phyloP scores from a whole-genome alignment of 176 grass and related monocot species.

The Paspalum notatum region DNA sequence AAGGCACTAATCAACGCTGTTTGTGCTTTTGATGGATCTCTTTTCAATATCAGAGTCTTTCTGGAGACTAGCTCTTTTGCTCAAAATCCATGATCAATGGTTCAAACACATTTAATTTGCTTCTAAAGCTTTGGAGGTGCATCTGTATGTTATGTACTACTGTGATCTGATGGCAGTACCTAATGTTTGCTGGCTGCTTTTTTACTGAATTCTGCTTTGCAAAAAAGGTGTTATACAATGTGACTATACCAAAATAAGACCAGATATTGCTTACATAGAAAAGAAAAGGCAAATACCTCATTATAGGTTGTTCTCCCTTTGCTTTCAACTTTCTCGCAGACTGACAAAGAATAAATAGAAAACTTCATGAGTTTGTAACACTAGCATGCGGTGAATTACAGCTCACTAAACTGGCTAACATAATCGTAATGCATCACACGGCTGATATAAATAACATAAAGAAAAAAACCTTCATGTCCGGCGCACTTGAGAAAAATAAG shows the following conservation, averaged over 20 bases:
- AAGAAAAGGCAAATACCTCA: constrained; percentile 64
- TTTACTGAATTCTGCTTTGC: background rate
- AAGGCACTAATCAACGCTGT: constrained; percentile 1
- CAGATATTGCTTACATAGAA: constrained; percentile 8
- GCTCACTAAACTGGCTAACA: background rate
- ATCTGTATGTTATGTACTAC: constrained; percentile 21
- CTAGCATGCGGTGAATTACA: constrained; percentile 12
- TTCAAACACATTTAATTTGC: background rate
- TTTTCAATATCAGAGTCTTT: background rate
- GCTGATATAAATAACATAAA: constrained; percentile 8
- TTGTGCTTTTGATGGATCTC: background rate
- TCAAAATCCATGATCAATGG: background rate
- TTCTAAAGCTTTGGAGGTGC: background rate
- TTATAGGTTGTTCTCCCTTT: constrained; percentile 99
- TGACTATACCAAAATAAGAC: constrained; percentile 17
- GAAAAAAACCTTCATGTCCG: background rate
- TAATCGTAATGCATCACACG: background rate
- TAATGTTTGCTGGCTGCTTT: background rate
- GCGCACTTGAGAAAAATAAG: background rate
- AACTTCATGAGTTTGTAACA: constrained; percentile 11
- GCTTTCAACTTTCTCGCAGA: constrained; percentile 99
- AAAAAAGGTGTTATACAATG: constrained; percentile 13
- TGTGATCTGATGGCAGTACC: background rate
- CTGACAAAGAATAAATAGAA: constrained; percentile 54
- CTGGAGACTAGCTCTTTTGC: background rate